phyloP scores from a whole-genome alignment of 352 stramenopile genomes.

The Phytopythium montanum region DNA sequence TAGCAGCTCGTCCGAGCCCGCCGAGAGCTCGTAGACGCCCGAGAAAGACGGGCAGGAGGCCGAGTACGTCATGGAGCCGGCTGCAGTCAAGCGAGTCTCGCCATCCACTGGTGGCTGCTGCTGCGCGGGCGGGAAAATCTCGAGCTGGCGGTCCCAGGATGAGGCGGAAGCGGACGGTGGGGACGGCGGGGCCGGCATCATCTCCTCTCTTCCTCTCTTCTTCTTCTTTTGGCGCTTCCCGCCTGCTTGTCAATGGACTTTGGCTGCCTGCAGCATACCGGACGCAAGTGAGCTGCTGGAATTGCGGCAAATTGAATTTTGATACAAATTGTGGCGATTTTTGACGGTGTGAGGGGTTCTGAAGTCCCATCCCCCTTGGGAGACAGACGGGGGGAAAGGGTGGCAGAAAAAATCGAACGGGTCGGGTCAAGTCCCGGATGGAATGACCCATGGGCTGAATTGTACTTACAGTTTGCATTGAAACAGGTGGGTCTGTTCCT shows the following conservation, averaged over 20 bases:
- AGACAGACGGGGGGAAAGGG: neutral
- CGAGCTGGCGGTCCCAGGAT: neutral
- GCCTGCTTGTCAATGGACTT: neutral
- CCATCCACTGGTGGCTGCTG: neutral
- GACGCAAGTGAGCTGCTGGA: neutral
- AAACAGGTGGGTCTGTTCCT: neutral
- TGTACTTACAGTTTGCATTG: neutral
- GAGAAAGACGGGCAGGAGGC: slow-evolving; percentile 76
- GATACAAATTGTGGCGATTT: neutral
- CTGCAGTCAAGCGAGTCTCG: slow-evolving; percentile 7
- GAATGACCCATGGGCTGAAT: neutral
- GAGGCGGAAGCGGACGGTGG: neutral
- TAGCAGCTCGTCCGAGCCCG: slow-evolving; percentile 38
- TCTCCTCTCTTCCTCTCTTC: neutral
- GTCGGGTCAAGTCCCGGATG: neutral
- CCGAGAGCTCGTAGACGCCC: slow-evolving; percentile 45
- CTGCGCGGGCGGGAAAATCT: neutral
- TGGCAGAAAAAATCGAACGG: neutral
- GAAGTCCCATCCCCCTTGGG: neutral
- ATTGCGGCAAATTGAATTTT: neutral
- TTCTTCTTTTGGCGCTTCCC: neutral
- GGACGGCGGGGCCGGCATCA: neutral
- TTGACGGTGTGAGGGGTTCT: neutral
- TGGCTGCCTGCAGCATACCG: no score
- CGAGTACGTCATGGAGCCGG: slow-evolving; percentile 46